These are phyloP conservation scores for Darksidea phi DNA, from an alignment of 495 filamentous ascomycete species.

Conservation along the genomic window DNA sequence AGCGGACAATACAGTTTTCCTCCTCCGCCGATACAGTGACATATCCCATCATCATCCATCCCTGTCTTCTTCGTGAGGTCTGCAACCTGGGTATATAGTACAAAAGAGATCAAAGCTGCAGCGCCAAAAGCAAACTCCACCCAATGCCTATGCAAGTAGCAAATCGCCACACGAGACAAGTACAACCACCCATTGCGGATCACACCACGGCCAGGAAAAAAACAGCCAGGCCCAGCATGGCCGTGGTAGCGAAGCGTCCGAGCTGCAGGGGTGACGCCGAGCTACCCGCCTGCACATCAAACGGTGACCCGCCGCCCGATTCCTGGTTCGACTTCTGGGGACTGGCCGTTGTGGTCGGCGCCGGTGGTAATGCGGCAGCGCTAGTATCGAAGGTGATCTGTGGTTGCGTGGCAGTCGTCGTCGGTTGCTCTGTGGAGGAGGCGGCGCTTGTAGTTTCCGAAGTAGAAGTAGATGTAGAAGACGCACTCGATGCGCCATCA, in stretches of 20 bases:
- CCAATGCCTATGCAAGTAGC: not conserved
- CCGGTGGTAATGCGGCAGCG: not conserved
- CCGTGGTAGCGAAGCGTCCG: not conserved
- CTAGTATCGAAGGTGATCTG: not conserved
- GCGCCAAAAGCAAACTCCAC: not conserved
- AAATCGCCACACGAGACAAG: not conserved
- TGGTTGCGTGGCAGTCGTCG: not conserved
- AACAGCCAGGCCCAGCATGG: not conserved
- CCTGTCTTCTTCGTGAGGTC: not conserved
- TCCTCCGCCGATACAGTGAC: too few relatives aligned
- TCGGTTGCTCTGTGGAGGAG: not conserved
- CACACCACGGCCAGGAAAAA: not conserved
- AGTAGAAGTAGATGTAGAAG: not conserved
- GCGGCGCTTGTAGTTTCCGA: not conserved
- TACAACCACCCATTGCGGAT: not conserved
- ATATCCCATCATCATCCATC: too few relatives aligned
- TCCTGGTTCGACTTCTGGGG: constrained; percentile 29
- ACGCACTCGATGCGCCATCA: not conserved
- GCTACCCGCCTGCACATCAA: constrained; percentile 28
- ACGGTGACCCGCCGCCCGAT: constrained; percentile 33
- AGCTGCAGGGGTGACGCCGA: not conserved
- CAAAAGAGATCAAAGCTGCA: constrained; percentile 8
- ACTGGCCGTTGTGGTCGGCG: constrained; percentile 5
- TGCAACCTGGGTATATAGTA: constrained; percentile 14
- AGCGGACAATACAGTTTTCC: too few relatives aligned